A percentile compares a stretch with the other conserved stretches of the same genome.
Evolutionary conservation across 2,329 filamentous ascomycete genomes (phyloP).

Genomic region (Trichoderma arundinaceum): DNA sequence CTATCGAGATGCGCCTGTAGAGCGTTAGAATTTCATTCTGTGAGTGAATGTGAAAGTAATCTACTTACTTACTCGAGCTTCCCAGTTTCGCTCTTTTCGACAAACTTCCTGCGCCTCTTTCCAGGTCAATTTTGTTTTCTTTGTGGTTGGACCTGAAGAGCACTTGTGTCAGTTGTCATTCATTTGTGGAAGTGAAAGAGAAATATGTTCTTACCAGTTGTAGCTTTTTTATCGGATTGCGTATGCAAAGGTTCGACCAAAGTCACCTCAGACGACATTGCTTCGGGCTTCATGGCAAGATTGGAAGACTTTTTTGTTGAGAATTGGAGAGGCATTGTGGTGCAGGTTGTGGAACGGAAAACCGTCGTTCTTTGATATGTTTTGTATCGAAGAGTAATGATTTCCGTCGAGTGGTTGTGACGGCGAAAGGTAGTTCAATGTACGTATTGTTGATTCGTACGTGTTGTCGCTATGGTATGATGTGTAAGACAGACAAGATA

Average conservation of each 20-base stretch:
- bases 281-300: conserved; percentile 10
- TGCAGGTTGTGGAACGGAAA: neutral
- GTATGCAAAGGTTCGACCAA: conserved; percentile 3
- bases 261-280: conserved; percentile 24
- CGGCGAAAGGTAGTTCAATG: too few species aligned
- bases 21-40: neutral
- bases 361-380: neutral
- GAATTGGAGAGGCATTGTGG: conserved; percentile 17
- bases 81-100: conserved; percentile 14
- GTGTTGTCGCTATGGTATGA: neutral
- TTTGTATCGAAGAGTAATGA: neutral
- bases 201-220: neutral
- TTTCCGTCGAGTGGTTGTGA: neutral
- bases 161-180: neutral
- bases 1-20: neutral
- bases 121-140: conserved; percentile 27
- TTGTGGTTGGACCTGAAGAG: neutral
- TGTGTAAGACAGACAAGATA: neutral
- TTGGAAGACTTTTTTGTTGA: conserved; percentile 13
- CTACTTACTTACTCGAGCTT: conserved; percentile 10
- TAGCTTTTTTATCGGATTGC: neutral
- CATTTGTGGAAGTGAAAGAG: neutral
- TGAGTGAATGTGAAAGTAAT: too few species aligned
- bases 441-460: too few species aligned
- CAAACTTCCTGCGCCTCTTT: conserved; percentile 13